Base-by-base conservation (phyloP, 805 yeast species). In the Ogataea salicorniae region DNA sequence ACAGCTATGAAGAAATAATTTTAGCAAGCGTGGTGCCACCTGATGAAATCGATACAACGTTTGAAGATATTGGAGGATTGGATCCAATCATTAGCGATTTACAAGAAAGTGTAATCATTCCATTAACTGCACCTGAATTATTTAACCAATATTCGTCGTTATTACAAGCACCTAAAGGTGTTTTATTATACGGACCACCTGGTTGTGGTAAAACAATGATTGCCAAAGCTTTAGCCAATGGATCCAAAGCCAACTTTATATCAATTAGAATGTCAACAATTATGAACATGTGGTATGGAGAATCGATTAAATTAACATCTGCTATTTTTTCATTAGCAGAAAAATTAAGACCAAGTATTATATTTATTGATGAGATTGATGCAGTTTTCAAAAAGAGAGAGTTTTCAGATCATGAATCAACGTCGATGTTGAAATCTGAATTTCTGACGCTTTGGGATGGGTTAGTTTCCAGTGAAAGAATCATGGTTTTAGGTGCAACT, bases 381-480 rank as follows among this genome's bases (percentile, higher is more conserved):
- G 88, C 97, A 6, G 90, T 92, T 61, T 72, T 92, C 56, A 78
- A 97, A 56, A 96, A 89, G 61, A 76, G 99, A 52, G 77, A 84
- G 17, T 77, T 88, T 1, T 73, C 75, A 42, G 99, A 92, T 67
- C 97, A 92, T 68, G 99, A 92, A 67, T 90, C 88, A n/a, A 90
- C 96, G 31, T 88, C 97, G 0, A 84, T 85, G 77, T 72, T 92
- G 52, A 92, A 92, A 67, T 96, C 98, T 0, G 98, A 92, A 66
- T 94, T 92, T 61, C 92, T 92, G 97, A 89, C 97, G 0, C 70
- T 92, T 43, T 92, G 98, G 98, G 99, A 92, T 65, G 99, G 99
- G 0, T 71, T 92, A 33, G 68, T 78, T 7, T 76, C 86, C 9
- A 63, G 68, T n/a, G 95, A 96, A 2, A 74, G 96, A 41, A 78